phyloP scores from a whole-genome alignment of 805 yeast genomes.

The Lipomyces japonicus region DNA sequence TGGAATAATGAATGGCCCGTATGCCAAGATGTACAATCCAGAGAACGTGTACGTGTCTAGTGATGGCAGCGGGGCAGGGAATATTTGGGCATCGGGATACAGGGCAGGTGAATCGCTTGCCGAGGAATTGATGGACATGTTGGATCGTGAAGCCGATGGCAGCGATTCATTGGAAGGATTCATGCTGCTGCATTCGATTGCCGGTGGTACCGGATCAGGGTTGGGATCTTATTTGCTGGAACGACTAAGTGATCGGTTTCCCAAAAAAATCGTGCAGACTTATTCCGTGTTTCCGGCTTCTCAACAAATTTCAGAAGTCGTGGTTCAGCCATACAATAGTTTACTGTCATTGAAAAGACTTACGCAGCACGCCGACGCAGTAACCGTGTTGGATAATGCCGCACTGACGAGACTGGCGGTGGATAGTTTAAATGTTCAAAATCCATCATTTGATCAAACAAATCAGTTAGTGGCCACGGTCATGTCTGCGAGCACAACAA shows the following conservation, averaged over 20 bases:
- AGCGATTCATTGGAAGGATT: constrained; percentile 88
- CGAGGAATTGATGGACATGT: constrained; percentile 74
- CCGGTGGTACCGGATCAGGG: constrained; percentile 99
- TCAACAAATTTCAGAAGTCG: constrained; percentile 87
- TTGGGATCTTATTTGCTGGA: constrained; percentile 82
- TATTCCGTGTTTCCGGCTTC: constrained; percentile 81
- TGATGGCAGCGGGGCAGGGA: constrained; percentile 93
- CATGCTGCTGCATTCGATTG: constrained; percentile 88
- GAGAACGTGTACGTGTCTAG: constrained; percentile 73
- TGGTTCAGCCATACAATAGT: constrained; percentile 94
- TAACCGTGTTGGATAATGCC: constrained; percentile 86
- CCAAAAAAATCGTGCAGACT: constrained; percentile 78
- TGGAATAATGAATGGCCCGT: constrained; percentile 50
- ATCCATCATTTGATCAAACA: constrained; percentile 70
- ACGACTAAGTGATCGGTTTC: constrained; percentile 70
- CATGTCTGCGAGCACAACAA: constrained; percentile 78
- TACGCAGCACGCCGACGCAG: constrained; percentile 79
- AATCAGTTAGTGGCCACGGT: constrained; percentile 84
- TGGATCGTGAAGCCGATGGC: constrained; percentile 85
- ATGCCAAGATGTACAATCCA: constrained; percentile 70
- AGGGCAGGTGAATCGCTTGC: constrained; percentile 62
- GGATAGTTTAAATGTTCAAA: constrained; percentile 50
- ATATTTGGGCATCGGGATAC: constrained; percentile 92
- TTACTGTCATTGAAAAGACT: constrained; percentile 75
- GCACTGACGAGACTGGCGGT: constrained; percentile 73